Conservation (phyloP, 2,329 filamentous ascomycete genomes). For the Colletotrichum sojae region DNA sequence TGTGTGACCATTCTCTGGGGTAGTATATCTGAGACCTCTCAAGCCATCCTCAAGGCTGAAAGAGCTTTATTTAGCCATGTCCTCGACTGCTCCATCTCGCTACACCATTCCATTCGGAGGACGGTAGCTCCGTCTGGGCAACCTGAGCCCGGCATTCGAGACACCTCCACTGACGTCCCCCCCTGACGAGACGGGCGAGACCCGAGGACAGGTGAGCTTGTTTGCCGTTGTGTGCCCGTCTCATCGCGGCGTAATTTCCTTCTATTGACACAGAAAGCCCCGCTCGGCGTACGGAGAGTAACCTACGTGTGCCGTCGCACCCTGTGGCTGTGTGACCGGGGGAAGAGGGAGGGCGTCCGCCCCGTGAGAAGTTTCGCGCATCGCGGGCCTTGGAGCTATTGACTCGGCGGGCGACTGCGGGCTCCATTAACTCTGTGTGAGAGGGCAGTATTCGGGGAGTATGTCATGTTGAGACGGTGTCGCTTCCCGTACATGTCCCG, state of each 20-base stretch:
- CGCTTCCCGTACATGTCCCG: too few species aligned
- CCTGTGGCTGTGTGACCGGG: neutral
- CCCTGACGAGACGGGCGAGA: too few species aligned
- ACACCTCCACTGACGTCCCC: too few species aligned
- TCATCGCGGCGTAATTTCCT: constrained; percentile 1
- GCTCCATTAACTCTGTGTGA: too few species aligned
- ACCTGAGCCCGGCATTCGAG: too few species aligned
- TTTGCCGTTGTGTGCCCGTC: neutral
- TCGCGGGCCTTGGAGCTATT: neutral
- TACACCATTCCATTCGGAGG: too few species aligned
- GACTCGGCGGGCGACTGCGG: neutral
- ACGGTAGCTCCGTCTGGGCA: too few species aligned
- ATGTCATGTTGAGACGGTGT: too few species aligned
- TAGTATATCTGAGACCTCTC: neutral
- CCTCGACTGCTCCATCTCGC: neutral
- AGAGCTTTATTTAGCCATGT: neutral
- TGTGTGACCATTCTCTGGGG: neutral
- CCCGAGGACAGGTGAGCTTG: neutral
- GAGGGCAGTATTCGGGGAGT: too few species aligned
- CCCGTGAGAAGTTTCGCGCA: too few species aligned
- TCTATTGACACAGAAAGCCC: neutral
- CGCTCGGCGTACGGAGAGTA: constrained; percentile 1
- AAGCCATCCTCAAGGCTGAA: neutral
- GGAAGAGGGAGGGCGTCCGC: neutral
- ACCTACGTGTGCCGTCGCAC: constrained; percentile 13